A percentile compares a stretch with the other conserved stretches of the same genome.
Evolutionary conservation across 2,329 filamentous ascomycete genomes (phyloP).

Genomic region (Cytospora paraplurivora): DNA sequence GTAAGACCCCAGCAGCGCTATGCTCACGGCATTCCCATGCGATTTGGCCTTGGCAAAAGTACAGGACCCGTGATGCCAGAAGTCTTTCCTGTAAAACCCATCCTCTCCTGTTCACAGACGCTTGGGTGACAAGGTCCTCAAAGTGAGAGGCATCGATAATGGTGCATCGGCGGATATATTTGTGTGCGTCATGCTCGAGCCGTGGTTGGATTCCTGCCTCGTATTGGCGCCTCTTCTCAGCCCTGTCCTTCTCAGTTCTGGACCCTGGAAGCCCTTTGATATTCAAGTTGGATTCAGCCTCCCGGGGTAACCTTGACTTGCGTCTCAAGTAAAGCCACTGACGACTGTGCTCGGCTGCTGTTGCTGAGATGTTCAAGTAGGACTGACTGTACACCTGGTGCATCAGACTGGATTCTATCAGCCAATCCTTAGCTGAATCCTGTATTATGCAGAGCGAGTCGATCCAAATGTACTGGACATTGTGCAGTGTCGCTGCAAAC

Average conservation of each 20-base stretch:
- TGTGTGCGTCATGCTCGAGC: too few species aligned
- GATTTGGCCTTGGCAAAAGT: constrained; percentile 30
- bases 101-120: constrained; percentile 26
- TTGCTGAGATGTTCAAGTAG: constrained; percentile 31
- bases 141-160: not conserved
- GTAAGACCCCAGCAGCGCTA: constrained; percentile 10
- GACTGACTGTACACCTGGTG: constrained; percentile 29
- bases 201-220: too few species aligned
- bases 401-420: constrained; percentile 29
- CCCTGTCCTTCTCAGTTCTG: not conserved
- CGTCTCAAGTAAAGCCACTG: constrained; percentile 11
- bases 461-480: constrained; percentile 26
- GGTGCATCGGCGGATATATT: not conserved
- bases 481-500: not conserved
- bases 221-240: not conserved
- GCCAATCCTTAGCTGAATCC: constrained; percentile 27
- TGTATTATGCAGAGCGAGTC: constrained; percentile 18
- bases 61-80: constrained; percentile 31
- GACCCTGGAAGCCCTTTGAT: constrained; percentile 4
- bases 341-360: constrained; percentile 22
- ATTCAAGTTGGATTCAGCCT: not conserved
- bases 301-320: not conserved
- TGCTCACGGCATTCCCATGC: constrained; percentile 31
- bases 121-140: not conserved
- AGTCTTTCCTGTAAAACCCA: constrained; percentile 35